A percentile compares a stretch with the other conserved stretches of the same genome.
Evolutionary conservation across 164 flowering plant species (phyloP).

Genomic region (Saururus chinensis): DNA sequence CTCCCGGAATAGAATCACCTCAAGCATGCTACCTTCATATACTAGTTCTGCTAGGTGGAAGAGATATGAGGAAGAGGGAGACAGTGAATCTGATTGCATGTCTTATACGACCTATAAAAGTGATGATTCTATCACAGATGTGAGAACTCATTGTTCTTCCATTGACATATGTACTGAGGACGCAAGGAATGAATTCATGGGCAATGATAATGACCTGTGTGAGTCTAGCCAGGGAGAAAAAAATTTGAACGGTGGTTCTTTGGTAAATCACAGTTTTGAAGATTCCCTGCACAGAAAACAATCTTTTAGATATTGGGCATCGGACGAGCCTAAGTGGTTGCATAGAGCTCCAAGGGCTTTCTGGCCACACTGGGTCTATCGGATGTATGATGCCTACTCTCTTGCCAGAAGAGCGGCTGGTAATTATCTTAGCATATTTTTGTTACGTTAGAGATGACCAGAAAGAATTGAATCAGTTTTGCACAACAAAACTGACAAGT

Average conservation of each 20-base stretch:
- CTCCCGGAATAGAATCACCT: constrained; percentile 8
- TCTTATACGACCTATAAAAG: constrained; percentile 65
- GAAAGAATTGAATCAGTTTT: not conserved
- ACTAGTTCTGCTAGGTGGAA: constrained; percentile 17
- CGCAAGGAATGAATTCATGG: constrained; percentile 40
- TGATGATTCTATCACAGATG: constrained; percentile 54
- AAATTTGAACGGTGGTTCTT: constrained; percentile 3
- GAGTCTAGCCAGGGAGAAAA: constrained; percentile 16
- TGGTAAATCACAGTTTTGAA: constrained; percentile 13
- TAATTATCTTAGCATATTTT: constrained; percentile 16
- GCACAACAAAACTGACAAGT: not conserved
- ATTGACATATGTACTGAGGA: constrained; percentile 25
- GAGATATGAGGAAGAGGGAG: constrained; percentile 19
- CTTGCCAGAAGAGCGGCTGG: constrained; percentile 85
- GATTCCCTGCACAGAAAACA: constrained; percentile 6
- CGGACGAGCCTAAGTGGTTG: constrained; percentile 13
- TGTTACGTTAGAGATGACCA: not conserved
- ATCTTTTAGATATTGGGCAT: constrained; percentile 14
- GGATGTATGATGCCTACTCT: constrained; percentile 76
- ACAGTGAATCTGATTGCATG: constrained; percentile 37
- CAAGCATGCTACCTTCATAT: constrained; percentile 10
- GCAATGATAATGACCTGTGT: constrained; percentile 45
- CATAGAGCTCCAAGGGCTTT: constrained; percentile 50
- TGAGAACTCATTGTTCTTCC: constrained; percentile 44
- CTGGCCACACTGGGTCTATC: constrained; percentile 89